Percentiles rank a stretch among this genome's conserved stretches.
phyloP scores from a whole-genome alignment of 2,329 filamentous ascomycete species.

The Xylaria sp. region DNA sequence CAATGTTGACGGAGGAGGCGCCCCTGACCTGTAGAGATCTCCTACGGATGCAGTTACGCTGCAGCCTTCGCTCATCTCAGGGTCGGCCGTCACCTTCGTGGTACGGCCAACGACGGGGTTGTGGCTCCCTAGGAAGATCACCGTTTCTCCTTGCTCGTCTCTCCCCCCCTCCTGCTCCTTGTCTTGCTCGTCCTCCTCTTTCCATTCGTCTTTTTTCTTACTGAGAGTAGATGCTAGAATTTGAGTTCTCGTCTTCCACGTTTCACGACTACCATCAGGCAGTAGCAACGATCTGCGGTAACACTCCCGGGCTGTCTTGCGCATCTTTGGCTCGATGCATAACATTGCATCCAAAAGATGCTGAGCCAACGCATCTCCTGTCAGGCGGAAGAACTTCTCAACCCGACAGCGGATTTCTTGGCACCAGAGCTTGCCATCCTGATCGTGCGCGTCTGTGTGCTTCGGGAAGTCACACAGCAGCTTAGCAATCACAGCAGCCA shows the following conservation, averaged over 20 bases:
- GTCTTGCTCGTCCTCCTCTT: neutral
- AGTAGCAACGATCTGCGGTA: neutral
- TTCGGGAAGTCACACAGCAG: constrained; percentile 2
- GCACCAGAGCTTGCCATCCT: neutral
- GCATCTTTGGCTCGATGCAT: constrained; percentile 1
- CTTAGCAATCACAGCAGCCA: constrained; percentile 8
- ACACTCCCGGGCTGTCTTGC: neutral
- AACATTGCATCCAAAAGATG: neutral
- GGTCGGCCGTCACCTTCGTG: too few relatives aligned
- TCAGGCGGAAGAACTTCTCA: neutral
- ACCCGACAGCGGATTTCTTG: constrained; percentile 1
- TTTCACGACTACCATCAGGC: neutral
- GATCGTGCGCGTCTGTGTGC: neutral
- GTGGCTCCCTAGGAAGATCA: too few relatives aligned
- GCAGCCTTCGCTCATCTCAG: neutral
- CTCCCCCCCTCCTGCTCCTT: too few relatives aligned
- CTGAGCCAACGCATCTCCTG: neutral
- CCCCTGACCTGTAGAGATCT: neutral
- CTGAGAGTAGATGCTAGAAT: too few relatives aligned
- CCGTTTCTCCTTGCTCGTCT: too few relatives aligned
- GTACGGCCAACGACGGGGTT: too few relatives aligned
- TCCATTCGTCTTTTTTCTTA: neutral
- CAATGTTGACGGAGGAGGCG: constrained; percentile 1
- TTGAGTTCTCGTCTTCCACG: too few relatives aligned
- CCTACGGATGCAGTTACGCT: neutral